Evolutionary conservation across 805 yeast species (phyloP).

Genomic region (Metschnikowia similis): DNA sequence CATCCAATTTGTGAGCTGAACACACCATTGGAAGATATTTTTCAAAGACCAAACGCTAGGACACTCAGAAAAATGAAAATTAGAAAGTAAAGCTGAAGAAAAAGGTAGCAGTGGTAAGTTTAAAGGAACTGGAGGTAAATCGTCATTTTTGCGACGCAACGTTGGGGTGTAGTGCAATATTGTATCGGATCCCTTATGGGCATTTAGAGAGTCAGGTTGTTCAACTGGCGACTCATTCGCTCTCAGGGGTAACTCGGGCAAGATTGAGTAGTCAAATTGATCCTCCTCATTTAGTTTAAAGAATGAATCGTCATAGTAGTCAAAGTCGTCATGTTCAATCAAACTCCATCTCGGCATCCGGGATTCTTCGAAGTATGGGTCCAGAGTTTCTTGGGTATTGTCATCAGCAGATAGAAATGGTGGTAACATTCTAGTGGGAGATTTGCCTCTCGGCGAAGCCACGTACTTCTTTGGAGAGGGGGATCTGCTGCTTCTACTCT

Average conservation of each 20-base stretch:
- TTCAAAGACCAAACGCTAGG: slow-evolving; percentile 43
- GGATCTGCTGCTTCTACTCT: slow-evolving; percentile 20
- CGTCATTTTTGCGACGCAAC: slow-evolving; percentile 15
- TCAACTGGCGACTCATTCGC: slow-evolving; percentile 4
- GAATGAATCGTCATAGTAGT: slow-evolving; percentile 14
- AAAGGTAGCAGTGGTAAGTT: slow-evolving; percentile 57
- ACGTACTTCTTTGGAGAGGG: slow-evolving; percentile 29
- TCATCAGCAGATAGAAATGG: slow-evolving; percentile 8
- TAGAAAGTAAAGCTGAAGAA: slow-evolving; percentile 44
- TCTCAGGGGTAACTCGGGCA: slow-evolving; percentile 30
- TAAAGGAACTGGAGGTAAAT: slow-evolving; percentile 42
- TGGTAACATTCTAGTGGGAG: not conserved
- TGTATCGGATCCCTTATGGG: not conserved
- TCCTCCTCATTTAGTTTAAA: slow-evolving; percentile 19
- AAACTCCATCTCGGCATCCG: slow-evolving; percentile 16
- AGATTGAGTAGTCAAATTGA: slow-evolving; percentile 31
- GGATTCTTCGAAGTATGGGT: slow-evolving; percentile 11
- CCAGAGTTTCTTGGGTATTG: slow-evolving; percentile 6
- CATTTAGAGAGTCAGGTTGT: not conserved
- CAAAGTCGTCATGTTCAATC: slow-evolving; percentile 14
- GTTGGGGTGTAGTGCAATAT: slow-evolving; percentile 1
- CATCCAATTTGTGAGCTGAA: slow-evolving; percentile 48
- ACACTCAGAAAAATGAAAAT: slow-evolving; percentile 48
- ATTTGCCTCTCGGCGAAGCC: slow-evolving; percentile 16
- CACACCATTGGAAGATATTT: slow-evolving; percentile 52